A percentile compares a stretch with the other conserved stretches of the same genome.
Evolutionary conservation across 371 early-diverging fungal species (phyloP).

Genomic region (Mortierella sp.): DNA sequence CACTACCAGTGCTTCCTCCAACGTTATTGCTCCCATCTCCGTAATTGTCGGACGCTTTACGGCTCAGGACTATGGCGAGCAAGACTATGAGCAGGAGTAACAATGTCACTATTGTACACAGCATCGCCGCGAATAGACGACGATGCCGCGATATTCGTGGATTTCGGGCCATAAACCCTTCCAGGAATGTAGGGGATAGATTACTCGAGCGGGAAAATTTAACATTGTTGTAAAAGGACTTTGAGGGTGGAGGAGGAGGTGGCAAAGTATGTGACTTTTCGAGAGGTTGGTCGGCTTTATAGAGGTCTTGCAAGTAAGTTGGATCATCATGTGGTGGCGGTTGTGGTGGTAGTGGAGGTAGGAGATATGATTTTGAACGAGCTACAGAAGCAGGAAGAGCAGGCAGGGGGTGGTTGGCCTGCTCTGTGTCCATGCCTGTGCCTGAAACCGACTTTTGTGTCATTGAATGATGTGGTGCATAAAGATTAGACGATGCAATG

Average conservation of each 20-base stretch:
- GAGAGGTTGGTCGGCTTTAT: not conserved
- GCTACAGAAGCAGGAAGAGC: not conserved
- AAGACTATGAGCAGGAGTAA: slow-evolving; percentile 28
- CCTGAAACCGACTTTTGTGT: slow-evolving; percentile 1
- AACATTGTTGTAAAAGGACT: slow-evolving; percentile 23
- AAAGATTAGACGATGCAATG: not conserved
- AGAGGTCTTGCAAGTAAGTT: not conserved
- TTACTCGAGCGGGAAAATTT: slow-evolving; percentile 7
- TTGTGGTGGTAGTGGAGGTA: slow-evolving; percentile 14
- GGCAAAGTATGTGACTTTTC: slow-evolving; percentile 15
- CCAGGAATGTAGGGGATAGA: slow-evolving; percentile 23
- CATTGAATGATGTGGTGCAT: not conserved
- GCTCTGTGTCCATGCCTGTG: not conserved
- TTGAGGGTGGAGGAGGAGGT: slow-evolving; percentile 30
- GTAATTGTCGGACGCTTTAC: slow-evolving; percentile 1
- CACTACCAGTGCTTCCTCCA: not conserved
- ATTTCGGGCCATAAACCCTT: slow-evolving; percentile 33
- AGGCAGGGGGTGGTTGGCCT: not conserved
- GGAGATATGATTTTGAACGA: slow-evolving; percentile 16
- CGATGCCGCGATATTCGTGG: slow-evolving; percentile 43
- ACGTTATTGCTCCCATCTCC: not conserved
- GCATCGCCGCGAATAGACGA: slow-evolving; percentile 34
- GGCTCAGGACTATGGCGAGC: slow-evolving; percentile 23
- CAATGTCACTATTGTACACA: slow-evolving; percentile 12
- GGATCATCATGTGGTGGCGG: slow-evolving; percentile 17